Evolutionary conservation across 495 filamentous ascomycete species (phyloP).

Genomic region (Aspergillus sclerotioniger): DNA sequence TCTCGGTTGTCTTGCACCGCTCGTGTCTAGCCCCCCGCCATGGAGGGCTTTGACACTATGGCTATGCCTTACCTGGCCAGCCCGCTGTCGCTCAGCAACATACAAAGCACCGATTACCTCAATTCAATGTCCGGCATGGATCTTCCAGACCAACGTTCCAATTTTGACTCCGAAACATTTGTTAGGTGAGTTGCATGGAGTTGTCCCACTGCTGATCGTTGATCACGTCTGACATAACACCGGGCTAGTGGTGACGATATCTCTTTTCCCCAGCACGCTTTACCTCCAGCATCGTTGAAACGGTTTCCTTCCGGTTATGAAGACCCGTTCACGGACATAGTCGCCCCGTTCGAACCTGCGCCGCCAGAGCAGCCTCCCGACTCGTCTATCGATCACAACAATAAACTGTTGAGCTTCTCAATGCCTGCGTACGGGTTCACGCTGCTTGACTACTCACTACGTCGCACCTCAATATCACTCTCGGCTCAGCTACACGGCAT

Average conservation of each 20-base stretch:
- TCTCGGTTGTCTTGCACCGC: slow-evolving; percentile 1
- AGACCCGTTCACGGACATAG: slow-evolving; percentile 61
- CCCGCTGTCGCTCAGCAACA: slow-evolving; percentile 51
- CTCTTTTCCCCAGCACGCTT: slow-evolving; percentile 34
- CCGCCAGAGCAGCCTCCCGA: slow-evolving; percentile 39
- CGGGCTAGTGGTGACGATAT: slow-evolving; percentile 39
- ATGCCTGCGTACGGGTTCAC: slow-evolving; percentile 65
- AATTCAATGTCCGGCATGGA: slow-evolving; percentile 53
- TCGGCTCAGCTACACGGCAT: slow-evolving; percentile 87
- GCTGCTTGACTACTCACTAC: slow-evolving; percentile 65
- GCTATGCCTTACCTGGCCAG: slow-evolving; percentile 61
- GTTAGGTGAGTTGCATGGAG: slow-evolving; percentile 45
- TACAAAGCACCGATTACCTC: slow-evolving; percentile 53
- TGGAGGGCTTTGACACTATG: slow-evolving; percentile 66
- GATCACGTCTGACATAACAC: slow-evolving; percentile 2
- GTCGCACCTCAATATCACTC: slow-evolving; percentile 59
- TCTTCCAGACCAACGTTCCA: slow-evolving; percentile 53
- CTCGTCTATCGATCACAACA: slow-evolving; percentile 62
- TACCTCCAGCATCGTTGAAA: slow-evolving; percentile 35
- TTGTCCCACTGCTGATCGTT: neutral
- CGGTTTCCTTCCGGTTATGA: slow-evolving; percentile 58
- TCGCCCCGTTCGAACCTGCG: slow-evolving; percentile 51
- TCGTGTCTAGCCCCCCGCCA: slow-evolving; percentile 32
- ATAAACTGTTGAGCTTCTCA: slow-evolving; percentile 79
- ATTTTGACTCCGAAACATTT: slow-evolving; percentile 59